A percentile compares a stretch with the other conserved stretches of the same genome.
phyloP scores from a whole-genome alignment of 371 early-diverging fungal species.

The Lichtheimia hyalospora region DNA sequence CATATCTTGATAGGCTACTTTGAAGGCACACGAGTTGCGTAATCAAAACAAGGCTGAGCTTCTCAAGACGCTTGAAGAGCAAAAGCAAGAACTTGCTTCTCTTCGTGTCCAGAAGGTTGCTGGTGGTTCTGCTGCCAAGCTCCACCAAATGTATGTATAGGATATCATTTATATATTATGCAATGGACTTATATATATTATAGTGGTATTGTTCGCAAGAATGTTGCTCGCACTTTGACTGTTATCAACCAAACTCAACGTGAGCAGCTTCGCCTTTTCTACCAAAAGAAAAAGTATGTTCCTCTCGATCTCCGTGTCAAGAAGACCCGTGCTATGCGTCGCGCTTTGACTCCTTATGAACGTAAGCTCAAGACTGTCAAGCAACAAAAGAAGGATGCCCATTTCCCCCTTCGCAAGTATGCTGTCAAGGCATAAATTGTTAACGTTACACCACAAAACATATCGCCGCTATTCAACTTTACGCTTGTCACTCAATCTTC shows the following conservation, averaged over 20 bases:
- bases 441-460: no score
- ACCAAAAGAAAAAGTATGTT: slow-evolving; percentile 88
- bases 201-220: slow-evolving; percentile 83
- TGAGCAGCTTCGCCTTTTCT: slow-evolving; percentile 77
- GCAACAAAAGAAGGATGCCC: slow-evolving; percentile 78
- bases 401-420: slow-evolving; percentile 87
- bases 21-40: slow-evolving; percentile 91
- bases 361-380: slow-evolving; percentile 66
- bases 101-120: slow-evolving; percentile 92
- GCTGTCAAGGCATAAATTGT: slow-evolving; percentile 78
- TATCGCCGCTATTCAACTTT: not conserved
- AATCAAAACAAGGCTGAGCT: slow-evolving; percentile 90
- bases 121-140: slow-evolving; percentile 71
- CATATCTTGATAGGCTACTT: slow-evolving; percentile 55
- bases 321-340: slow-evolving; percentile 97
- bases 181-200: not conserved
- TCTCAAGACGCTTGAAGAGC: slow-evolving; percentile 82
- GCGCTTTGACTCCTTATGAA: slow-evolving; percentile 83
- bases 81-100: slow-evolving; percentile 89
- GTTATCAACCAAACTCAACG: slow-evolving; percentile 91
- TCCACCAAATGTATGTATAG: slow-evolving; percentile 75
- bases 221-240: slow-evolving; percentile 90
- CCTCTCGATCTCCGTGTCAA: slow-evolving; percentile 93
- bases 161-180: not conserved
- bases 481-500: not conserved